phyloP scores from a whole-genome alignment of 208 protist genomes.

The Angomonas deanei region DNA sequence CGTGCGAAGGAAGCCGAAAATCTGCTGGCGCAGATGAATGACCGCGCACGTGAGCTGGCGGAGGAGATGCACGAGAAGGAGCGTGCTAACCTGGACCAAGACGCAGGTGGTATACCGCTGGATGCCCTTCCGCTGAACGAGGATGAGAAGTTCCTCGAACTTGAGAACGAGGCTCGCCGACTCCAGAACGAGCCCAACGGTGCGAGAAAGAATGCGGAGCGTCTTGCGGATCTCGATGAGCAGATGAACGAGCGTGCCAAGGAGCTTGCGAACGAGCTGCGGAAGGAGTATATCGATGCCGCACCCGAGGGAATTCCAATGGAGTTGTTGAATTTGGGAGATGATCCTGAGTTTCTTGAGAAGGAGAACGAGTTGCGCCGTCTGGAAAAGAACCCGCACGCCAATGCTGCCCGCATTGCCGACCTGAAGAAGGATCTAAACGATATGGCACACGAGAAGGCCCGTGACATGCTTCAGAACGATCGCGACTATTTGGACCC shows the following conservation, averaged over 20 bases:
- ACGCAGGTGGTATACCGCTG: conserved; percentile 61
- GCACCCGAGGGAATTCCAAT: conserved; percentile 42
- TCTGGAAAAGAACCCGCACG: conserved; percentile 54
- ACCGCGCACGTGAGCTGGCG: conserved; percentile 58
- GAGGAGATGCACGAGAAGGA: conserved; percentile 50
- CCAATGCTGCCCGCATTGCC: conserved; percentile 53
- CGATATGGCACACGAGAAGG: conserved; percentile 47
- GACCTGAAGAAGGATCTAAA: conserved; percentile 69
- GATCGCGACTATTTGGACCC: conserved; percentile 72
- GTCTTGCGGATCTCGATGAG: conserved; percentile 40
- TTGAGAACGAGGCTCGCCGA: conserved; percentile 55
- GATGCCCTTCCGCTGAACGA: conserved; percentile 54
- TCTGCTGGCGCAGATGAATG: conserved; percentile 69
- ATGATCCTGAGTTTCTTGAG: conserved; percentile 43
- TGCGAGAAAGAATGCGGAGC: conserved; percentile 31
- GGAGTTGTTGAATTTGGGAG: conserved; percentile 47
- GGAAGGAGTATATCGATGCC: conserved; percentile 44
- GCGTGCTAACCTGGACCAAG: conserved; percentile 32
- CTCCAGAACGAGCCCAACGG: conserved; percentile 27
- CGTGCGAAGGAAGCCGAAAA: conserved; percentile 43
- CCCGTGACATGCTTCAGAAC: conserved; percentile 33
- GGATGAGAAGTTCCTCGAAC: conserved; percentile 44
- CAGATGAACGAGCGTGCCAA: conserved; percentile 51
- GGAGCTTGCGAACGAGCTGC: conserved; percentile 49
- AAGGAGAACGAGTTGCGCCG: conserved; percentile 48